These are phyloP conservation scores for Ascochyta koolunga DNA, from an alignment of 2,329 filamentous ascomycete genomes.

Conservation along the genomic window DNA sequence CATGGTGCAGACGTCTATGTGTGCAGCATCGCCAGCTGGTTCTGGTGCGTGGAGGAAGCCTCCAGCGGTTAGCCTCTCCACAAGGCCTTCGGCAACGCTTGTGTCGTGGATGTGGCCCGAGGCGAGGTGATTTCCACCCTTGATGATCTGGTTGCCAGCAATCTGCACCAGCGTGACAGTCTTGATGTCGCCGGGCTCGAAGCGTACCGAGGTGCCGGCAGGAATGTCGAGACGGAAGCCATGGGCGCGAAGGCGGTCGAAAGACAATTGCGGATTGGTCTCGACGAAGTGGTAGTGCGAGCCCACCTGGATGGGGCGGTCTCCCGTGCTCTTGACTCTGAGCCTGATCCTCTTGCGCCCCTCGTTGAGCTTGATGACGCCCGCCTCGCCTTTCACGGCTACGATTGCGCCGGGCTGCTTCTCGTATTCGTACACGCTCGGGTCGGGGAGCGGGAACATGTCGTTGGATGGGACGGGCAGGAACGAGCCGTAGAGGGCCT, in stretches of 20 bases:
- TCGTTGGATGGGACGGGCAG: constrained; percentile 75
- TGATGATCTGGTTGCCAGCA: constrained; percentile 77
- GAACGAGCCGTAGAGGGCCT: constrained; percentile 89
- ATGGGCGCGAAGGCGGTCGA: constrained; percentile 82
- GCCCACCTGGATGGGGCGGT: constrained; percentile 87
- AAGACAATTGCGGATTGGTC: constrained; percentile 86
- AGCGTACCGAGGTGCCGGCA: constrained; percentile 88
- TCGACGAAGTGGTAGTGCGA: constrained; percentile 98
- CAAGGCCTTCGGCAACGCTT: constrained; percentile 67
- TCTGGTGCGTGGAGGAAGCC: constrained; percentile 81
- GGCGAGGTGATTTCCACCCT: constrained; percentile 82
- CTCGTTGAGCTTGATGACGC: constrained; percentile 72
- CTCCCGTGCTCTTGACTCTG: constrained; percentile 82
- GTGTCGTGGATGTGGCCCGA: constrained; percentile 71
- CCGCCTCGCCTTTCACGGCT: constrained; percentile 68
- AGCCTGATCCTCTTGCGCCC: constrained; percentile 75
- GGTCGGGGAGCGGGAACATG: constrained; percentile 69
- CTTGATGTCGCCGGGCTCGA: constrained; percentile 91
- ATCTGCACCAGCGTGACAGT: constrained; percentile 91
- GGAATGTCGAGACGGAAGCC: constrained; percentile 88
- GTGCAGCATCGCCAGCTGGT: constrained; percentile 61
- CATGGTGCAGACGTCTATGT: constrained; percentile 71
- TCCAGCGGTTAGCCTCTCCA: constrained; percentile 69
- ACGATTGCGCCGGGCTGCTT: constrained; percentile 82
- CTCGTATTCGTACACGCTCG: constrained; percentile 68